phyloP scores from a whole-genome alignment of 2,329 filamentous ascomycete genomes.

The Reticulascus tulasneorum region DNA sequence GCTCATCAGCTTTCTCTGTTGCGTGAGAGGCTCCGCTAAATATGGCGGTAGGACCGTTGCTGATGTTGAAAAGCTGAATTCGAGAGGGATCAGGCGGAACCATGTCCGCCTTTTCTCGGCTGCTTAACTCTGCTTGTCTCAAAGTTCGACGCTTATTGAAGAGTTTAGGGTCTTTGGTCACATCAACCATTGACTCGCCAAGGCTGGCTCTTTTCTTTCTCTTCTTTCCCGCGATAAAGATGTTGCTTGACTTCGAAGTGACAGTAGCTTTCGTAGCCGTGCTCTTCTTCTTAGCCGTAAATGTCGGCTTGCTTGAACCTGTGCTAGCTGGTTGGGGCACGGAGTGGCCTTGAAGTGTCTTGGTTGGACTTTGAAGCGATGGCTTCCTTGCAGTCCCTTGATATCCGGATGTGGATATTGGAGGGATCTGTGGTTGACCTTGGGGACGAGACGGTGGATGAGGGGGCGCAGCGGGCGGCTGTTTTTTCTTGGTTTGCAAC shows the following conservation, averaged over 20 bases:
- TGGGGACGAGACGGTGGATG: too few relatives aligned
- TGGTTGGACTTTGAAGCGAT: background rate
- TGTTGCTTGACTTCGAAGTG: constrained; percentile 27
- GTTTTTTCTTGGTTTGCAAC: constrained; percentile 1
- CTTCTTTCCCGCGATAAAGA: constrained; percentile 41
- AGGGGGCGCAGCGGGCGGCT: background rate
- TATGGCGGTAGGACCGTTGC: constrained; percentile 13
- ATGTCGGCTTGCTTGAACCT: too few relatives aligned
- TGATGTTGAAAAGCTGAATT: constrained; percentile 24
- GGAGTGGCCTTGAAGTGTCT: too few relatives aligned
- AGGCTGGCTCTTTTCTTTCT: constrained; percentile 32
- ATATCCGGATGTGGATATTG: constrained; percentile 20
- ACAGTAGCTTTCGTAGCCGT: constrained; percentile 9
- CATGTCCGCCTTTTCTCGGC: constrained; percentile 39
- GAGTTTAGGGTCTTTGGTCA: constrained; percentile 33
- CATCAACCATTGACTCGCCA: constrained; percentile 34
- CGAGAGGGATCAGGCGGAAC: constrained; percentile 28
- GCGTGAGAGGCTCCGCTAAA: too few relatives aligned
- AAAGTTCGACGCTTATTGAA: constrained; percentile 33
- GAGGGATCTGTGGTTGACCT: background rate
- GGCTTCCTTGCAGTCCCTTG: constrained; percentile 30
- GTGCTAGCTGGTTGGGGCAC: too few relatives aligned
- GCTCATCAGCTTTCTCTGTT: too few relatives aligned
- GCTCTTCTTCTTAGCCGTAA: too few relatives aligned
- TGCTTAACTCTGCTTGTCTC: constrained; percentile 37